Evolutionary conservation across 1,284 basidiomycete species (phyloP).

Genomic region (Cryptococcus maquisensis): DNA sequence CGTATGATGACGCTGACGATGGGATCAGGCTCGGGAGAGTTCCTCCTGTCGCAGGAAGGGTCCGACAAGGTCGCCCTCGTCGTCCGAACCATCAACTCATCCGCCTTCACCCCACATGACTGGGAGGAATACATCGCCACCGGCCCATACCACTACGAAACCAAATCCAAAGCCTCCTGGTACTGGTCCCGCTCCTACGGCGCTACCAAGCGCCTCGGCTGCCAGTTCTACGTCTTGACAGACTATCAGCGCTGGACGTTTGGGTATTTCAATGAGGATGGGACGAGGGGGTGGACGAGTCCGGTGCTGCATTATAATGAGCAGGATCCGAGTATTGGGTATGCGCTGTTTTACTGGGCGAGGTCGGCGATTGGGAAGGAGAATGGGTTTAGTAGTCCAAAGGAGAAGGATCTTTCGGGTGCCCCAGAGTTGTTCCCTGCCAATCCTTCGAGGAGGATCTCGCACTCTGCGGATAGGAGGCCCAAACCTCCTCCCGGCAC

Average conservation of each 20-base stretch:
- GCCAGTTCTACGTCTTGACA: conserved; percentile 47
- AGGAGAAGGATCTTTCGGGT: conserved; percentile 34
- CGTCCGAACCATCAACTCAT: conserved; percentile 48
- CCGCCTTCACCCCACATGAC: conserved; percentile 43
- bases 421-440: conserved; percentile 40
- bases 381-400: conserved; percentile 23
- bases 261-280: conserved; percentile 44
- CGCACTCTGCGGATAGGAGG: conserved; percentile 10
- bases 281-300: conserved; percentile 39
- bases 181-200: conserved; percentile 48
- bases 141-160: conserved; percentile 48
- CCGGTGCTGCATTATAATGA: conserved; percentile 34
- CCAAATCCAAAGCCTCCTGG: conserved; percentile 50
- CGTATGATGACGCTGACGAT: background rate
- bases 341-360: conserved; percentile 47
- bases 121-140: conserved; percentile 48
- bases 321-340: conserved; percentile 37
- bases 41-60: conserved; percentile 42
- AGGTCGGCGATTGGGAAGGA: conserved; percentile 34
- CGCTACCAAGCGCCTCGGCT: conserved; percentile 43
- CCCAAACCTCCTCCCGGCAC: conserved; percentile 1
- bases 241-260: conserved; percentile 50
- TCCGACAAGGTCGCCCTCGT: conserved; percentile 43
- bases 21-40: conserved; percentile 45
- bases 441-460: conserved; percentile 44